Percentiles rank a stretch among this genome's conserved stretches.
Evolutionary conservation across 305 asterid genomes (phyloP).

Genomic region (Fraxinus ornus): DNA sequence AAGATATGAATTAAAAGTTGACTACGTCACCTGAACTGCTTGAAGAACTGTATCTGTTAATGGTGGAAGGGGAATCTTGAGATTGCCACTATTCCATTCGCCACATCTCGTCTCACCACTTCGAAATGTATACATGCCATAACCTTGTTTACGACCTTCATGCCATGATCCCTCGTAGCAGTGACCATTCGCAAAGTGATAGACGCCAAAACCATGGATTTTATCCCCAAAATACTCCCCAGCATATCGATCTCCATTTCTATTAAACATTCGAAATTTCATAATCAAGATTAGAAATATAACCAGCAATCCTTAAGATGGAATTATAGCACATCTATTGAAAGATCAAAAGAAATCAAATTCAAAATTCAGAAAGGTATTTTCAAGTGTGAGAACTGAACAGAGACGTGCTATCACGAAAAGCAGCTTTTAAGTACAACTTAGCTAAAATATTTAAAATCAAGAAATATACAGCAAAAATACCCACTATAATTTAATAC

Average conservation of each 20-base stretch:
- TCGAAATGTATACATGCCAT: conserved; percentile 72
- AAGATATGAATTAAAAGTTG: background rate
- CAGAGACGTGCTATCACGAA: background rate
- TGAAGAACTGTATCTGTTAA: conserved; percentile 47
- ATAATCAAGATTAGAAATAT: background rate
- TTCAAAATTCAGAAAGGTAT: background rate
- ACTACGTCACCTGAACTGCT: conserved; percentile 66
- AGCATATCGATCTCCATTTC: conserved; percentile 82
- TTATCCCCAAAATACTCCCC: conserved; percentile 92
- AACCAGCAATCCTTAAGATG: background rate
- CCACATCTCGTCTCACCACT: conserved; percentile 71
- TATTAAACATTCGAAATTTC: conserved; percentile 20
- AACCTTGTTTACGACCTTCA: conserved; percentile 89
- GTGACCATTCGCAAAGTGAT: conserved; percentile 79
- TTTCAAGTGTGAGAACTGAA: background rate
- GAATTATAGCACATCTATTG: background rate
- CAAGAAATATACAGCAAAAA: background rate
- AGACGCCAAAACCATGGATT: conserved; percentile 86
- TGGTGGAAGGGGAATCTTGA: conserved; percentile 46
- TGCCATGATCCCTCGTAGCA: conserved; percentile 97
- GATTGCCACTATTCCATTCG: conserved; percentile 80
- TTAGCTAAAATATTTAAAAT: background rate
- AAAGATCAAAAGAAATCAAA: background rate
- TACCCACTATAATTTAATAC: background rate
- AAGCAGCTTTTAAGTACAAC: background rate